Evolutionary conservation across 2,329 filamentous ascomycete genomes (phyloP).

Genomic region (Epichloe sylvatica): DNA sequence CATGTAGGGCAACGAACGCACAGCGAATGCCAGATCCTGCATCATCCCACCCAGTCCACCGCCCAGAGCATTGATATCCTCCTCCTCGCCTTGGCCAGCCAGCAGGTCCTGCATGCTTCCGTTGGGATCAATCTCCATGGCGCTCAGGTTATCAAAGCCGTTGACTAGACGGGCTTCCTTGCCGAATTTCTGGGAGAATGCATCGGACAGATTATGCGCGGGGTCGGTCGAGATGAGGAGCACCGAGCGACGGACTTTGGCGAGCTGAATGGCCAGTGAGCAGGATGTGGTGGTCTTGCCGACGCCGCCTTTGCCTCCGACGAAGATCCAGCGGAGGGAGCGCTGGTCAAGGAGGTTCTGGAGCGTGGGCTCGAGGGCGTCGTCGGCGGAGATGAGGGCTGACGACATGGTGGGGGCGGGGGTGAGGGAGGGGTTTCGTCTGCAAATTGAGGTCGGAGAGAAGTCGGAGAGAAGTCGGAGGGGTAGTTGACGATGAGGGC

Average conservation of each 20-base stretch:
- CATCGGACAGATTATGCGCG: constrained; percentile 93
- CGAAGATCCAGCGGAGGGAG: constrained; percentile 95
- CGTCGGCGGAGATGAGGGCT: constrained; percentile 36
- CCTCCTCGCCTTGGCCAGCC: constrained; percentile 61
- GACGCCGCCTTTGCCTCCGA: constrained; percentile 94
- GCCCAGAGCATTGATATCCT: constrained; percentile 51
- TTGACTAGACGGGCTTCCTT: constrained; percentile 91
- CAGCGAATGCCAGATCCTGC: constrained; percentile 93
- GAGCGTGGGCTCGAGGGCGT: constrained; percentile 79
- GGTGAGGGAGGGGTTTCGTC: background rate
- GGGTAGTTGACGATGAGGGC: background rate
- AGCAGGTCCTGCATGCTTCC: constrained; percentile 93
- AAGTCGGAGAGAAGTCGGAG: too few relatives aligned
- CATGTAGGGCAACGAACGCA: constrained; percentile 27
- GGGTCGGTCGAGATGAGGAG: constrained; percentile 97
- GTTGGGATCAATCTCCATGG: constrained; percentile 99
- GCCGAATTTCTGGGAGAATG: constrained; percentile 97
- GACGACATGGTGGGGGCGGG: constrained; percentile 24
- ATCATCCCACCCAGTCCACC: constrained; percentile 85
- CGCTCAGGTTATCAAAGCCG: constrained; percentile 84
- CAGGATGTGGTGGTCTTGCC: constrained; percentile 99
- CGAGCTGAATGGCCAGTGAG: constrained; percentile 93
- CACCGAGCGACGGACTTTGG: constrained; percentile 85
- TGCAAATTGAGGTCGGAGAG: background rate
- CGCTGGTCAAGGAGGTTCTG: constrained; percentile 92